Evolutionary conservation across 345 rosid species (phyloP), one percentile per base, ranked within the genome.

Genomic region (Acer yangbiense): DNA sequence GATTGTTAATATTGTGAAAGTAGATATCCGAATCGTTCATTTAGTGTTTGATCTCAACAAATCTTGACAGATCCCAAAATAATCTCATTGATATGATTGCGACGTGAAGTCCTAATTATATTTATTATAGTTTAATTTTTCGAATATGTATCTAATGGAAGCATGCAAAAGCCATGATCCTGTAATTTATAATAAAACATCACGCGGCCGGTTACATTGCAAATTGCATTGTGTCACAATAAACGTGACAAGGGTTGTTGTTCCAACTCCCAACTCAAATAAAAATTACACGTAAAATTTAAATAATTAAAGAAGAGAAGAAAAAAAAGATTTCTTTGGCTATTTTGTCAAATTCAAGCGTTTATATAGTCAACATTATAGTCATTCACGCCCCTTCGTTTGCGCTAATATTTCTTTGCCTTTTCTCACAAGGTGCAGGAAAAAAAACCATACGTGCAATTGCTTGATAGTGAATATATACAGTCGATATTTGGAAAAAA

Each of bases 241-340:
- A 14, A 18, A 13, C 8, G 20, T 20, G 76, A 9, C 9, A 8
- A 0, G 69, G 69, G 69, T 74, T 74, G 69, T 74, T 74, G 77
- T 63, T 63, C 60, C 77, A 63, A 74, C 69, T 25, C 29, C 77
- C 60, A 62, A 63, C 60, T 62, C 25, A 9, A 2, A 25, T 10
- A 2, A 23, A 9, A 6, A 25, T 10, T 8, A 23, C 57, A 18
- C 77, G 27, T 25, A 44, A 63, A 9, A 17, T 25, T 25, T 25
- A 25, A 25, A 25, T 25, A 25, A 25, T 2, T 12, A 39, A 65
- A 32, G 27, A 18, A 4, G 3, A 58, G 25, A 58, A 7, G 13
- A n/a, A 65, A 43, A 9, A 75, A 35, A 17, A 23, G 8, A 14
- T 74, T 44, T 17, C 29, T 3, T 54, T 7, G 16, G 25, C 39